Percentiles rank a stretch among this genome's conserved stretches.
Evolutionary conservation across 306 rosid species (phyloP).

Genomic region (Quercus gilva): DNA sequence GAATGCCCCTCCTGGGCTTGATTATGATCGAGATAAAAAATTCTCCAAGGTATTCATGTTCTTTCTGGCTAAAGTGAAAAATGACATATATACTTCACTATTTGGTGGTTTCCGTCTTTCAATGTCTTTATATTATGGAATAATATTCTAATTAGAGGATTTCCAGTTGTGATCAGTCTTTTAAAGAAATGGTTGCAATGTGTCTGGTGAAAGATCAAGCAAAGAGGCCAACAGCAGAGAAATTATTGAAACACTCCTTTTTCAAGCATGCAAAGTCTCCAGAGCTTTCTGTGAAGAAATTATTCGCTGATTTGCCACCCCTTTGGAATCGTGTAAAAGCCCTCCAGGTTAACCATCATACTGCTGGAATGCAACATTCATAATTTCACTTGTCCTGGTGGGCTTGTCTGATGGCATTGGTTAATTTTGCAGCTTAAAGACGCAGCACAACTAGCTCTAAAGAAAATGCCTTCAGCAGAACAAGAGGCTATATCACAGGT

Average conservation of each 20-base stretch:
- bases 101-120: neutral
- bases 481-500: constrained; percentile 99
- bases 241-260: constrained; percentile 85
- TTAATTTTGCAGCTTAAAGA: constrained; percentile 70
- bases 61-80: constrained; percentile 51
- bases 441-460: constrained; percentile 91
- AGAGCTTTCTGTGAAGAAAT: constrained; percentile 83
- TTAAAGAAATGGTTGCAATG: constrained; percentile 99
- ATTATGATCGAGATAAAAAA: constrained; percentile 92
- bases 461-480: constrained; percentile 98
- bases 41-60: constrained; percentile 95
- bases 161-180: constrained; percentile 99
- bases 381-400: constrained; percentile 22
- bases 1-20: constrained; percentile 99
- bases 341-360: constrained; percentile 67
- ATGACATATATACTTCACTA: neutral
- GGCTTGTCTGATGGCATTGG: constrained; percentile 23
- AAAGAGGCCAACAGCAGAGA: constrained; percentile 93
- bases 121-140: constrained; percentile 27
- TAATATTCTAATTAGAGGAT: constrained; percentile 88
- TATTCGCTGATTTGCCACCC: constrained; percentile 86
- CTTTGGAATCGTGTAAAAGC: constrained; percentile 94
- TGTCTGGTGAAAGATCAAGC: constrained; percentile 99
- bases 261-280: constrained; percentile 91
- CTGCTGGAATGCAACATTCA: constrained; percentile 10